Evolutionary conservation across 106 monocot species (phyloP).

Genomic region (Posidonia australis): DNA sequence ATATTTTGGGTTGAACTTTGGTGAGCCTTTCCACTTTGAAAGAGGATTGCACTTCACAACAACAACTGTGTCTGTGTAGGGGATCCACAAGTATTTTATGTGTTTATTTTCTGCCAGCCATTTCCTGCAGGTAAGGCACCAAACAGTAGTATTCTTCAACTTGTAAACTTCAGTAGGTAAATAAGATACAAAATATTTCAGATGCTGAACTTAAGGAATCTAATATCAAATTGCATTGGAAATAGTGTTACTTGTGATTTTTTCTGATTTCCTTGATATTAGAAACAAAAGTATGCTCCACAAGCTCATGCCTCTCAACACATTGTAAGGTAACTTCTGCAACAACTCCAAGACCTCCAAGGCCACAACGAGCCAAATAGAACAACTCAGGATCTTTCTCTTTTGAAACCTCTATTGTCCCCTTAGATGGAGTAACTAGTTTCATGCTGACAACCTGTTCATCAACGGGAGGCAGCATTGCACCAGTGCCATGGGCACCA

Average conservation of each 20-base stretch:
- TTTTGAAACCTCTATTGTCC: conserved; percentile 74
- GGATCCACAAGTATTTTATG: conserved; percentile 92
- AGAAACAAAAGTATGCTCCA: conserved; percentile 92
- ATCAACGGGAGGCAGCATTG: conserved; percentile 79
- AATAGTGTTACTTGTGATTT: conserved; percentile 77
- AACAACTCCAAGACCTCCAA: conserved; percentile 92
- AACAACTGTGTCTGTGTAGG: conserved; percentile 81
- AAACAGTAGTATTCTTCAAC: background rate
- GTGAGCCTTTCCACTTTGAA: conserved; percentile 57
- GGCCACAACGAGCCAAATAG: conserved; percentile 85
- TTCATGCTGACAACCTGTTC: conserved; percentile 97
- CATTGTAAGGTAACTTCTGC: conserved; percentile 94
- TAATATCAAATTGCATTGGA: background rate
- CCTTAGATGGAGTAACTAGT: conserved; percentile 83
- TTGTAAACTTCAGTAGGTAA: background rate
- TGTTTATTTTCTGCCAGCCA: conserved; percentile 92
- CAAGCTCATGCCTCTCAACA: conserved; percentile 86
- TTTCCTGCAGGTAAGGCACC: conserved; percentile 52
- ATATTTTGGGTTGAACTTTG: conserved; percentile 55
- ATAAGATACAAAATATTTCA: background rate
- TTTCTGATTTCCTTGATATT: conserved; percentile 62
- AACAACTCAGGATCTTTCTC: conserved; percentile 85
- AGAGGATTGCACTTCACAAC: conserved; percentile 84
- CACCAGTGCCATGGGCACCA: conserved; percentile 94
- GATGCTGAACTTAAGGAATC: too few relatives aligned